These are phyloP conservation scores for Pleurotus pulmonarius DNA, from an alignment of 768 basidiomycete species.

Conservation along the genomic window DNA sequence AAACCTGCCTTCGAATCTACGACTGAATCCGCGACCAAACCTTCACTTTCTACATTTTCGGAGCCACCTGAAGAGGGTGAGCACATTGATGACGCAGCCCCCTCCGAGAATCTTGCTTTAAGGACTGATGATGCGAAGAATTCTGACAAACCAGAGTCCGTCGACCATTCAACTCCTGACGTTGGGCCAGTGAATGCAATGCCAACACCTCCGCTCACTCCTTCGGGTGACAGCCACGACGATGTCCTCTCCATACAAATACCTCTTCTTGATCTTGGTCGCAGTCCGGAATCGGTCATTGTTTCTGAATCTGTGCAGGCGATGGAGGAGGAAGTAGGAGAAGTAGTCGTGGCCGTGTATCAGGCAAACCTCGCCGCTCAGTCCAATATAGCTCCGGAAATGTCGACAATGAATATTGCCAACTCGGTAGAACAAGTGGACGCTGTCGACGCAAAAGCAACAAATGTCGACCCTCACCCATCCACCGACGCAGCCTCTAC, in stretches of 20 bases:
- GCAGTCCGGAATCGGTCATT: neutral
- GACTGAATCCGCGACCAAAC: neutral
- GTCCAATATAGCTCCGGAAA: neutral
- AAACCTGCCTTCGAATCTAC: too few species aligned
- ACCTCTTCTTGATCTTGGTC: neutral
- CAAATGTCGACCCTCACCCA: neutral
- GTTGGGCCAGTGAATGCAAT: neutral
- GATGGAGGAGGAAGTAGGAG: constrained; percentile 3
- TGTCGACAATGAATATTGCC: too few species aligned
- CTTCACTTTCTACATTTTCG: neutral
- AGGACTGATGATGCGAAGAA: too few species aligned
- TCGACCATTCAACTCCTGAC: neutral
- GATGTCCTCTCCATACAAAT: constrained; percentile 1
- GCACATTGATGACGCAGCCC: neutral
- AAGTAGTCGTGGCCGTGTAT: neutral
- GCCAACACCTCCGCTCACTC: constrained; percentile 3
- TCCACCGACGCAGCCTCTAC: neutral
- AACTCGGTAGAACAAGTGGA: too few species aligned
- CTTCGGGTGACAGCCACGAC: neutral
- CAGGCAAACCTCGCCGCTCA: neutral
- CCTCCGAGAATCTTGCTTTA: neutral
- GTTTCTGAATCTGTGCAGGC: neutral
- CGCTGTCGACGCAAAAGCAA: too few species aligned
- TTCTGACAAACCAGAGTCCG: too few species aligned
- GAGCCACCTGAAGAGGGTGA: neutral